Evolutionary conservation across 2,329 filamentous ascomycete species (phyloP).

Genomic region (Mariannaea sp.): DNA sequence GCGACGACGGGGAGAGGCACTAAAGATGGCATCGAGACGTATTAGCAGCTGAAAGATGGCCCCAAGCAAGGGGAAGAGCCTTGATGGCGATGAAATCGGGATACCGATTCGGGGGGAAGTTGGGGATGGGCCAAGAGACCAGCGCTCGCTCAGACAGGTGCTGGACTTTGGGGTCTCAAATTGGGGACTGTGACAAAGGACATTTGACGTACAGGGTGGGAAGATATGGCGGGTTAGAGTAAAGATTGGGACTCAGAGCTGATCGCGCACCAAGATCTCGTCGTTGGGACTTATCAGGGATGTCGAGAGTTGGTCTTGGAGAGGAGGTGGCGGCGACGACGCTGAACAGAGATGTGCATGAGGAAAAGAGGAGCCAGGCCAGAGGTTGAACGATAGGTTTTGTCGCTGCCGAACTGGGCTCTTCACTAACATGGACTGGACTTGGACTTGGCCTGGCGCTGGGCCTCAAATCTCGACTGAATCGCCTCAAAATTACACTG

Average conservation of each 20-base stretch:
- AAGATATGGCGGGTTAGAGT: constrained; percentile 31
- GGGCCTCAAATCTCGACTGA: constrained; percentile 18
- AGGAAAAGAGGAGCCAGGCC: constrained; percentile 50
- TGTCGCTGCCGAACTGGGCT: constrained; percentile 42
- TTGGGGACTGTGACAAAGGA: constrained; percentile 34
- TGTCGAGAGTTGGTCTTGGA: constrained; percentile 39
- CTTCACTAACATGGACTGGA: constrained; percentile 36
- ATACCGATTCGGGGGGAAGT: constrained; percentile 18
- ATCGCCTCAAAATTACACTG: constrained; percentile 17
- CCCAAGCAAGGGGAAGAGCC: constrained; percentile 3
- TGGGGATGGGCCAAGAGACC: constrained; percentile 8
- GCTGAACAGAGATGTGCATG: constrained; percentile 48
- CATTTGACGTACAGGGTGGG: constrained; percentile 29
- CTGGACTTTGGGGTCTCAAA: constrained; percentile 31
- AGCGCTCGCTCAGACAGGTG: constrained; percentile 30
- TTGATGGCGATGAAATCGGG: constrained; percentile 21
- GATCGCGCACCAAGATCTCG: constrained; percentile 46
- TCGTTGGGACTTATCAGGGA: constrained; percentile 46
- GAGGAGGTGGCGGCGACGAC: constrained; percentile 43
- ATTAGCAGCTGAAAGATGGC: constrained; percentile 31
- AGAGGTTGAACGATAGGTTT: constrained; percentile 47
- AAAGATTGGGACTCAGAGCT: constrained; percentile 35
- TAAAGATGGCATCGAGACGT: constrained; percentile 18
- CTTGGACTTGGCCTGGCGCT: constrained; percentile 13
- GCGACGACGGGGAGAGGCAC: constrained; percentile 16